Evolutionary conservation across 169 alveolate genomes (phyloP).

Genomic region (Plasmodium reichenowi): DNA sequence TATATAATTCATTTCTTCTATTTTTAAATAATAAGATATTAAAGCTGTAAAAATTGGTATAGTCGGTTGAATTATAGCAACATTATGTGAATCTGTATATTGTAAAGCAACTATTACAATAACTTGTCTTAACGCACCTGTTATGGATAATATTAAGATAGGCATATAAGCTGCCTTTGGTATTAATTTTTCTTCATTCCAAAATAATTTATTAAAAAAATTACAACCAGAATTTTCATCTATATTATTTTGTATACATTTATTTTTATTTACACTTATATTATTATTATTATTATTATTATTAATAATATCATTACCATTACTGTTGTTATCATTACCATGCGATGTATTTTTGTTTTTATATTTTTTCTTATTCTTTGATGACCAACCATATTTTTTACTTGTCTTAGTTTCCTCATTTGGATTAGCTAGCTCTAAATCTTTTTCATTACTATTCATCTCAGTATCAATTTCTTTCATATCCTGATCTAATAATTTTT

Average conservation of each 20-base stretch:
- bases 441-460: not conserved
- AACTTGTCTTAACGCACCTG: constrained; percentile 81
- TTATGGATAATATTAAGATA: constrained; percentile 45
- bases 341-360: not conserved
- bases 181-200: constrained; percentile 48
- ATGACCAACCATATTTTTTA: no score
- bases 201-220: constrained; percentile 23
- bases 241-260: not conserved
- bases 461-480: not conserved
- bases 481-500: constrained; percentile 33
- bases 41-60: constrained; percentile 82
- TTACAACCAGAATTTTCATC: constrained; percentile 1
- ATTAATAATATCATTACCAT: constrained; percentile 6
- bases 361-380: constrained; percentile 3
- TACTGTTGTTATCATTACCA: constrained; percentile 7
- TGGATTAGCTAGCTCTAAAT: not conserved
- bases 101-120: constrained; percentile 76
- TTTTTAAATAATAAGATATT: constrained; percentile 70
- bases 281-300: constrained; percentile 13
- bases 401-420: constrained; percentile 1
- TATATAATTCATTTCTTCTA: constrained; percentile 73
- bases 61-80: constrained; percentile 77
- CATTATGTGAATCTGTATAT: constrained; percentile 75
- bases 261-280: not conserved
- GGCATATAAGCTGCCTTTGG: constrained; percentile 61